Evolutionary conservation across 495 filamentous ascomycete species (phyloP), one percentile per base, ranked within the genome.

Genomic region (Achaetomiella virescens): DNA sequence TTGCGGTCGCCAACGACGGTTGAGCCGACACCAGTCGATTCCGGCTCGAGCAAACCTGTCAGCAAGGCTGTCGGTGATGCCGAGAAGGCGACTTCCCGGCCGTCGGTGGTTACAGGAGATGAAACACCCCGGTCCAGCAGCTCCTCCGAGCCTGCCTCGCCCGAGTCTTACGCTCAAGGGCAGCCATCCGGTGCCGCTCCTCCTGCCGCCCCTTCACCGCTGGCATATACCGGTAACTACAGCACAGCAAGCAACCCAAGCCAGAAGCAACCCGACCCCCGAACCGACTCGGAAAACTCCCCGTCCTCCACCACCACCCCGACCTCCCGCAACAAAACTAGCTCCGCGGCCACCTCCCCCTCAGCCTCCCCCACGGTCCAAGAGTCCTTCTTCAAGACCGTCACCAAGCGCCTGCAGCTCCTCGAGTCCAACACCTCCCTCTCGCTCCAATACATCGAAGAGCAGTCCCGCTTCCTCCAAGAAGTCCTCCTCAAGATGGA

Each of bases 351-450:
- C 12, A 68, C 74, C 42, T 80, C 86, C 0, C 73, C 84, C 12
- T 68, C 80, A 18, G 70, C 89, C 2, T 83, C 81, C 17, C 91
- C 92, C 11, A 91, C 90, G 0, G 92, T 90, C 4, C 93, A 98
- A 72, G 93, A 97, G 68, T 90, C 86, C 8, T 97, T 98, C 73
- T 98, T 96, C 80, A 97, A 97, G 70, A 89, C 89, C 7, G 84
- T 98, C 5, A 88, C 90, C 57, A 96, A 97, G 67, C 88, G 93
- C 37, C 81, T 98, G 6, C 87, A 91, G 61, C 81, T 87, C 57
- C 84, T 98, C 14, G 93, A 98, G 69, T 81, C 89, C 20, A 97
- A 97, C 70, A 89, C 89, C 7, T 93, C 91, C 2, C 77, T 98
- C 25, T 96, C 91, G 0, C 80, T 98, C 3, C 88, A 95, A 62